phyloP scores from a whole-genome alignment of 2,329 filamentous ascomycete species.

The Phyllosticta paracitricarpa region DNA sequence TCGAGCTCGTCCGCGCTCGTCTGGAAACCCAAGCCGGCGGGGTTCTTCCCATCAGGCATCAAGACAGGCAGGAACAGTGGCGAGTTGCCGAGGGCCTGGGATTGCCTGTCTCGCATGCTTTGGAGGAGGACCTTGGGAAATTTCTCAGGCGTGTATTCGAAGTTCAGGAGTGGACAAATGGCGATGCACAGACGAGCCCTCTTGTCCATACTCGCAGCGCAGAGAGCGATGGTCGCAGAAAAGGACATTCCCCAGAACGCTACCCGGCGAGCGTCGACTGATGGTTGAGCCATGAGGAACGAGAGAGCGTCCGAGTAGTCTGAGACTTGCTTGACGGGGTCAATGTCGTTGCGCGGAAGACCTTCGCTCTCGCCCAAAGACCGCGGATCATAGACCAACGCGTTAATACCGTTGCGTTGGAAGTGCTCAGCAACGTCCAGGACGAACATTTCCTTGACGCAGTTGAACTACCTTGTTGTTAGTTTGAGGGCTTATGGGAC shows the following conservation, averaged over 20 bases:
- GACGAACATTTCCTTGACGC: constrained; percentile 24
- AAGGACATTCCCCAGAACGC: constrained; percentile 31
- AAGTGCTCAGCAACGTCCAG: constrained; percentile 25
- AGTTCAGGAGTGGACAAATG: constrained; percentile 16
- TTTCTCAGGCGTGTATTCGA: constrained; percentile 11
- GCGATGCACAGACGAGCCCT: constrained; percentile 20
- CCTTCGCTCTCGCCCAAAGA: constrained; percentile 30
- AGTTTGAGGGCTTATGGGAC: not conserved
- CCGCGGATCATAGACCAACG: constrained; percentile 29
- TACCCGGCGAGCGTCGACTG: constrained; percentile 23
- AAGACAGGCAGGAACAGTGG: constrained; percentile 29
- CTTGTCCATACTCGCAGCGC: constrained; percentile 22
- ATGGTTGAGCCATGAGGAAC: constrained; percentile 18
- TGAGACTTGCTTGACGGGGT: constrained; percentile 23
- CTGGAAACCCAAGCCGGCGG: constrained; percentile 17
- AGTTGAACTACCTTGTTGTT: constrained; percentile 20
- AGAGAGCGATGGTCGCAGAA: constrained; percentile 17
- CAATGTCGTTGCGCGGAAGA: constrained; percentile 27
- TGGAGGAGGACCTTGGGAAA: constrained; percentile 19
- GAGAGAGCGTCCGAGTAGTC: constrained; percentile 30
- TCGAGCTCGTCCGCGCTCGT: not conserved
- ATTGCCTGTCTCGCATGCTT: constrained; percentile 29
- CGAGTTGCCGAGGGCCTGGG: constrained; percentile 29
- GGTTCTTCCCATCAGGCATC: constrained; percentile 27
- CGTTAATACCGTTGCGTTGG: constrained; percentile 25